Percentiles rank a stretch among this genome's conserved stretches.
Evolutionary conservation across 371 early-diverging fungal species (phyloP).

Genomic region (Circinella umbellata): DNA sequence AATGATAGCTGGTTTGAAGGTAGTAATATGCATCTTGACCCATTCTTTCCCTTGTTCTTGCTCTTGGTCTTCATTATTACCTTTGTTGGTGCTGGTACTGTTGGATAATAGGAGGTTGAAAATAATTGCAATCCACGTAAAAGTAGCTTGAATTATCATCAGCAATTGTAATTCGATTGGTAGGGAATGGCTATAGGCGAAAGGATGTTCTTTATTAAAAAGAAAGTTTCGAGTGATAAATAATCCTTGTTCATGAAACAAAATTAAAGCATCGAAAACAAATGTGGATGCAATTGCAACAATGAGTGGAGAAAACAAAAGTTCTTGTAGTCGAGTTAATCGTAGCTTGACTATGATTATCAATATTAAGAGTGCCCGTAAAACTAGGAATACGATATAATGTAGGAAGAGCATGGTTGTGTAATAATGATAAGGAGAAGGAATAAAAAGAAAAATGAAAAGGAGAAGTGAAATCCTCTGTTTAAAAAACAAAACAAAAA

Average conservation of each 20-base stretch:
- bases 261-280: background rate
- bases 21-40: background rate
- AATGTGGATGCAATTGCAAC: conserved; percentile 7
- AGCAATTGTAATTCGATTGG: background rate
- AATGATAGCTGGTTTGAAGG: background rate
- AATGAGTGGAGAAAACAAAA: background rate
- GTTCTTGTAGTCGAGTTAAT: background rate
- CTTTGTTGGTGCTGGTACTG: no score
- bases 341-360: background rate
- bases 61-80: no score
- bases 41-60: background rate
- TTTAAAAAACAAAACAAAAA: no score
- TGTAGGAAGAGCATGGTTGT: background rate
- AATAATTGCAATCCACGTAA: background rate
- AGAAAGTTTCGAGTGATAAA: background rate
- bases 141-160: background rate
- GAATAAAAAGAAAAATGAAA: background rate
- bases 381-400: background rate
- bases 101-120: background rate
- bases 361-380: background rate
- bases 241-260: background rate
- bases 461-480: no score
- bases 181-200: background rate
- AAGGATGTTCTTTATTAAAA: background rate
- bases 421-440: background rate